Evolutionary conservation across 208 protist genomes (phyloP), one percentile per base, ranked within the genome.

Genomic region (Borovskyia barvae): DNA sequence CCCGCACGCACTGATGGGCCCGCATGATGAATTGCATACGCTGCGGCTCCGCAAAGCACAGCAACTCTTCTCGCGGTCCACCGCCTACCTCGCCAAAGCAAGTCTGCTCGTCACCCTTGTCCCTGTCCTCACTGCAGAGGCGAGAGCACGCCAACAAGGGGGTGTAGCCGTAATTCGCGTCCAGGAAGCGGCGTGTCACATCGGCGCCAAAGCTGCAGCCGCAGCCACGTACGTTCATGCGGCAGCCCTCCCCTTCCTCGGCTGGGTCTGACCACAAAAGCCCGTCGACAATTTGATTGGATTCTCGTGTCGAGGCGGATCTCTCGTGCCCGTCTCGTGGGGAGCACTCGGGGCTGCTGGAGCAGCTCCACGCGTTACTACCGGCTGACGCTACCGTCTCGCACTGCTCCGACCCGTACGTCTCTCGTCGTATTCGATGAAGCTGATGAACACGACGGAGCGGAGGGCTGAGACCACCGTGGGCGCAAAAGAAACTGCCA

Each of bases 191-290:
- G 11, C 75, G 65, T 1, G 80, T 89, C 50, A 87, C 72, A 36
- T 93, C 80, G 4, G 59, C 55, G 20, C 90, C 90, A 66, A 94
- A 96, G 28, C 71, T 70, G 58, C 77, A 90, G 14, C 87, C 85
- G 41, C 80, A 85, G 12, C 89, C 87, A 0, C 87, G 71, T 36
- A 56, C 33, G 66, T 90, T 95, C 43, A 45, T 49, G 12, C 53
- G 43, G 59, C 73, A 94, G 12, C 87, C 86, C 8, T 37, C 41
- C 33, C 80, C 25, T 37, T 78, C 30, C 0, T 96, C 92, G n/a
- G 98, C 90, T 7, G 99, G 99, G 75, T 99, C 99, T 2, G 96
- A 97, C 99, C 99, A 99, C 4, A 99, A 75, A 14, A 99, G 79
- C 29, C 99, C 99, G 78, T 99, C 99, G 3, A 99, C 86, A 28